Evolutionary conservation across 2,329 filamentous ascomycete species (phyloP).

Genomic region (Coniochaeta sp.): DNA sequence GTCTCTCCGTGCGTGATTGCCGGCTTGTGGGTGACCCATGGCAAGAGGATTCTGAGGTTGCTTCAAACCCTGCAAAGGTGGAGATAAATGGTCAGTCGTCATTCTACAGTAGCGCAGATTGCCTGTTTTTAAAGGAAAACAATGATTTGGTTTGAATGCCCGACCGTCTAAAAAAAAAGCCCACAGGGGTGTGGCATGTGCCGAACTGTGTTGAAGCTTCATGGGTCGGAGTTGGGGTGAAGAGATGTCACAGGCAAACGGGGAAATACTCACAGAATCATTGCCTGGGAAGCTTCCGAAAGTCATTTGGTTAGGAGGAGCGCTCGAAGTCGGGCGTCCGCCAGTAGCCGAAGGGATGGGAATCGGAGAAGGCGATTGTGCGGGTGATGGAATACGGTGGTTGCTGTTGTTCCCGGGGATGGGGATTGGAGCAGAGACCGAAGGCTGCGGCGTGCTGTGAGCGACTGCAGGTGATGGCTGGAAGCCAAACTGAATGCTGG

Average conservation of each 20-base stretch:
- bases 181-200: no score
- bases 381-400: constrained; percentile 65
- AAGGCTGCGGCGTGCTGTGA: constrained; percentile 58
- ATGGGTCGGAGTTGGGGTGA: neutral
- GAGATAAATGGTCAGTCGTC: constrained; percentile 19
- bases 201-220: no score
- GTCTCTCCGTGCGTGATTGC: constrained; percentile 69
- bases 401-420: constrained; percentile 58
- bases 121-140: no score
- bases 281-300: constrained; percentile 82
- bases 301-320: constrained; percentile 55
- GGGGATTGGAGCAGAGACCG: constrained; percentile 48
- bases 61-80: constrained; percentile 55
- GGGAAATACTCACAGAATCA: constrained; percentile 61
- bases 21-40: constrained; percentile 43
- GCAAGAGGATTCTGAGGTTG: constrained; percentile 55
- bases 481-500: constrained; percentile 74
- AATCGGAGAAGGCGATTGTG: constrained; percentile 86
- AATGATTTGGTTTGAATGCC: no score
- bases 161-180: no score
- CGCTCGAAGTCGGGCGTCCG: constrained; percentile 71
- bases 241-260: neutral
- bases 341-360: constrained; percentile 83
- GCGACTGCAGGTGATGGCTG: constrained; percentile 59
- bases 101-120: neutral